Percentiles rank a stretch among this genome's conserved stretches.
These are phyloP conservation scores for Musa troglodytarum DNA, from an alignment of 176 grass and related monocot species.

Conservation along the genomic window DNA sequence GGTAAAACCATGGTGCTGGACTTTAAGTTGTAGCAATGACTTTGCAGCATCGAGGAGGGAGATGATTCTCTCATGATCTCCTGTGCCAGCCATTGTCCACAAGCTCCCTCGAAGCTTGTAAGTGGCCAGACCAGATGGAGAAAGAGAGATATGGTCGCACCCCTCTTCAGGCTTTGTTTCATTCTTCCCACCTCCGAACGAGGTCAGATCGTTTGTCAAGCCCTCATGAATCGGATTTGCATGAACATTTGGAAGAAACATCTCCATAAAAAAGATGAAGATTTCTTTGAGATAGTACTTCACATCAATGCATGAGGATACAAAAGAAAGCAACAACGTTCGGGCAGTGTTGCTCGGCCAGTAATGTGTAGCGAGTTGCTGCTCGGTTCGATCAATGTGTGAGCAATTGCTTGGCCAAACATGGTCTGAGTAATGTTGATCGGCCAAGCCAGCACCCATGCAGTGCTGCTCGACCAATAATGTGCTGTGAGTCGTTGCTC, in stretches of 20 bases:
- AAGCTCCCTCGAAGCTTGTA: constrained; percentile 54
- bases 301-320: no score
- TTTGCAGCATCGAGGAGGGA: constrained; percentile 53
- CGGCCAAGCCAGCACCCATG: no score
- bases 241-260: neutral
- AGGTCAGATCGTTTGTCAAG: constrained; percentile 15
- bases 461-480: no score
- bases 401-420: no score
- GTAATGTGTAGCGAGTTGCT: no score
- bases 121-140: constrained; percentile 62
- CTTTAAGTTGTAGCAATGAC: constrained; percentile 73
- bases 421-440: no score
- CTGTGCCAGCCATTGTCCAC: constrained; percentile 61
- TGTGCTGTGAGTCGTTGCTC: no score
- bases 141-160: constrained; percentile 32
- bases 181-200: constrained; percentile 23
- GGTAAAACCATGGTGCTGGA: constrained; percentile 77
- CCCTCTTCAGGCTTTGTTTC: constrained; percentile 24
- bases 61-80: constrained; percentile 40
- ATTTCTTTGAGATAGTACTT: no score
- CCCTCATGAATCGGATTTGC: constrained; percentile 34
- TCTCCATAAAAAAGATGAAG: no score
- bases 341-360: no score
- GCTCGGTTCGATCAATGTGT: no score
- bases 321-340: no score